Evolutionary conservation across 176 grass and related monocot species (phyloP).

Genomic region (Alopecurus myosuroides): DNA sequence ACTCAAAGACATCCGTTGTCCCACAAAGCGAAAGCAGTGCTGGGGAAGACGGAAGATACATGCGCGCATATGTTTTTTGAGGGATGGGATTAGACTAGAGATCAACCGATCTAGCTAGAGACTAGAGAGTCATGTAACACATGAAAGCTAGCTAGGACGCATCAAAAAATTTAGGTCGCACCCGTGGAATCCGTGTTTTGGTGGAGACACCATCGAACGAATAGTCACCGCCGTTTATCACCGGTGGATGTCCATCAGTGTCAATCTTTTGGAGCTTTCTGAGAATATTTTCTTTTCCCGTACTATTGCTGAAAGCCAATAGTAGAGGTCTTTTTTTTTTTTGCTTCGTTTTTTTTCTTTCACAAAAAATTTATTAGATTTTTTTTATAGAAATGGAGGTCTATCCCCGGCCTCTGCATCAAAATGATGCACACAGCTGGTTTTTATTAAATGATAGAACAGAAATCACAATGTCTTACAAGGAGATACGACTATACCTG

Average conservation of each 20-base stretch:
- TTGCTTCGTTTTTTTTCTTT: not conserved
- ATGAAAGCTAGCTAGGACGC: not conserved
- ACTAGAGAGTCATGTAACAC: not conserved
- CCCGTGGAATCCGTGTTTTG: not conserved
- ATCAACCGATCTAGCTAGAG: not conserved
- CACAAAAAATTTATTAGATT: conserved; percentile 16
- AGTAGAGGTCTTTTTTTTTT: not conserved
- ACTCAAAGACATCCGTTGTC: not conserved
- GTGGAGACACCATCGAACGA: not conserved
- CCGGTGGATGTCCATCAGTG: not conserved
- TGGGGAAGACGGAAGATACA: not conserved
- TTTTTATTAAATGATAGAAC: too few relatives aligned
- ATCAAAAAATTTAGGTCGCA: not conserved
- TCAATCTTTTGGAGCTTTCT: not conserved
- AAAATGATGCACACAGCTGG: too few relatives aligned
- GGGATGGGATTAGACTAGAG: not conserved
- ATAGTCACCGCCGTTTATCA: not conserved
- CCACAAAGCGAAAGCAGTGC: not conserved
- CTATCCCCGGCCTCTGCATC: too few relatives aligned
- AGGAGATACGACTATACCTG: too few relatives aligned
- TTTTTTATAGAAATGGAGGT: too few relatives aligned
- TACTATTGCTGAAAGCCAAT: not conserved
- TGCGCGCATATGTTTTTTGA: not conserved
- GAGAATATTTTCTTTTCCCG: not conserved
- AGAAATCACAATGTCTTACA: too few relatives aligned